Base-by-base conservation (phyloP, 176 grass and related monocot species). In the Calamus simplicifolius region DNA sequence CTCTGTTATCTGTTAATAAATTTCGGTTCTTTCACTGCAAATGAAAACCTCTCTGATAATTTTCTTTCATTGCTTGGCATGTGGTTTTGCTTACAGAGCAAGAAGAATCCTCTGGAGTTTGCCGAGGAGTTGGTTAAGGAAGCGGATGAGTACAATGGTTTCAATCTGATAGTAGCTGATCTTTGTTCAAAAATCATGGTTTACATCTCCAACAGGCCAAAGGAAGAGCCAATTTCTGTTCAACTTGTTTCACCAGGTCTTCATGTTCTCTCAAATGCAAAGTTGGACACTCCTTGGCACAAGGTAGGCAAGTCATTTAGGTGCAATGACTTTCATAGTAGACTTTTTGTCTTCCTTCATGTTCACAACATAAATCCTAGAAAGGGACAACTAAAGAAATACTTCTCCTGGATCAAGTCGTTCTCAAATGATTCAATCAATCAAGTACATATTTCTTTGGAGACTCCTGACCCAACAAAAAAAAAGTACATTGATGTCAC, bases 191-290 rank as follows among this genome's bases (percentile, higher is more conserved):
- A 85, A 38, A 56, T 82, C 49, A 98, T 88, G 93, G 87, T 89
- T 5, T 92, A 81, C 57, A 69, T 85, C 58, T 92, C 93, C 17
- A 98, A 92, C 52, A 57, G 87, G 17, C 87, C 87, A 13, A 80
- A 85, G 56, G 93, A 84, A 52, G 73, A 82, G 30, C 68, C 78
- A 38, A 58, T 79, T 7, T 72, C 80, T 1, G 74, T 88, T 69
- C 93, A 97, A 68, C 43, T 97, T 0, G 87, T 97, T 21, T 51
- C 84, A 8, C 84, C 87, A 57, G 93, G 87, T 16, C 84, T 97
- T 76, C 93, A 97, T 78, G 92, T 97, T 17, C 60, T 97, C 31
- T 73, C 93, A 25, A 92, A 98, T 73, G 93, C 87, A 81, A 82
- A 74, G 68, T 62, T 98, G 16, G 81, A 98, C 49, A 92, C 87